A percentile compares a stretch with the other conserved stretches of the same genome.
Evolutionary conservation across 257 asterid genomes (phyloP).

Genomic region (Pogostemon cablin): DNA sequence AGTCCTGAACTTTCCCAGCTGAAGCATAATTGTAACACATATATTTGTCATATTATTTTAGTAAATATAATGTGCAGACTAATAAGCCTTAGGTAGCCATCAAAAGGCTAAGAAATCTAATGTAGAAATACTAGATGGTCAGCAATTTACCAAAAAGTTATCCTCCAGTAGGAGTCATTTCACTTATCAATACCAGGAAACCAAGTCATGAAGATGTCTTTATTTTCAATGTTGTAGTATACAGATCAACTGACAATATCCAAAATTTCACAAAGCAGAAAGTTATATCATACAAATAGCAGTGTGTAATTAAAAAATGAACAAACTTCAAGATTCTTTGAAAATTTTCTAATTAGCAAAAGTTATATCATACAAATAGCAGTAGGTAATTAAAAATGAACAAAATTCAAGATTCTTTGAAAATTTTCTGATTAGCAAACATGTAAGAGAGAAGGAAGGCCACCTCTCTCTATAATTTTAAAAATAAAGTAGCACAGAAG

Average conservation of each 20-base stretch:
- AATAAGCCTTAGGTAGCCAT: background rate
- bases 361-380: background rate
- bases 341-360: background rate
- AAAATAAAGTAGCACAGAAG: conserved; percentile 26
- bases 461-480: conserved; percentile 18
- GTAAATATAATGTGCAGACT: conserved; percentile 16
- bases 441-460: conserved; percentile 14
- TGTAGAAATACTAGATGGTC: background rate
- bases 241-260: conserved; percentile 3
- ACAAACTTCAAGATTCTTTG: conserved; percentile 28
- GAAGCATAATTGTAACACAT: background rate
- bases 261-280: conserved; percentile 5
- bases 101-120: background rate
- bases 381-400: conserved; percentile 2
- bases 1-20: background rate
- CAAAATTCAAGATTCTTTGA: conserved; percentile 27
- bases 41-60: background rate
- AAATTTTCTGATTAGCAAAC: conserved; percentile 22
- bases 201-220: background rate
- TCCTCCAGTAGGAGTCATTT: conserved; percentile 1
- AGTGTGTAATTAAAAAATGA: conserved; percentile 2
- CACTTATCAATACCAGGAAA: background rate
- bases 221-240: background rate
- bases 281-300: background rate
- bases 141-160: background rate